Evolutionary conservation across 2,329 filamentous ascomycete species (phyloP).

Genomic region (Fusarium compactum): DNA sequence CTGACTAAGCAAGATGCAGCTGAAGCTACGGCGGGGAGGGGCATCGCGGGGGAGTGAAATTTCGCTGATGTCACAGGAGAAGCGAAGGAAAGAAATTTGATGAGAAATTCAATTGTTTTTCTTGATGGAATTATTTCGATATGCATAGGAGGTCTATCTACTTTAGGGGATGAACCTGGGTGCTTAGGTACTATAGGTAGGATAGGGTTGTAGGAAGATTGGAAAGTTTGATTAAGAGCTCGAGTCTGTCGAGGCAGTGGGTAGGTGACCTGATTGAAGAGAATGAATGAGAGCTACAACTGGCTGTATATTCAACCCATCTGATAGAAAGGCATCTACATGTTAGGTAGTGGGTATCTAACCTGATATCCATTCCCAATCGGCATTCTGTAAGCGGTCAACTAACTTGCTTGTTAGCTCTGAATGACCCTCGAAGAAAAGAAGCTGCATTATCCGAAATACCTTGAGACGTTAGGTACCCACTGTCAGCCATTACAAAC

Average conservation of each 20-base stretch:
- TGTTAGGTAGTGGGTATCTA: not conserved
- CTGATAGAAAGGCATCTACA: not conserved
- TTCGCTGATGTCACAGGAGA: slow-evolving; percentile 24
- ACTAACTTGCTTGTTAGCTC: not conserved
- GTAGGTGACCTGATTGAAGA: not conserved
- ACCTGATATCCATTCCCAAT: not conserved
- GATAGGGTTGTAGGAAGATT: not conserved
- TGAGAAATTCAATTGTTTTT: not conserved
- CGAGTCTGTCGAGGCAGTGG: not conserved
- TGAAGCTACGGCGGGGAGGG: slow-evolving; percentile 15
- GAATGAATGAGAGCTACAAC: not conserved
- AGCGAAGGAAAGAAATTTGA: slow-evolving; percentile 1
- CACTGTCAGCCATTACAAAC: not conserved
- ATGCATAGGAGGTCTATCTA: not conserved
- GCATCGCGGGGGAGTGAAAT: slow-evolving; percentile 17
- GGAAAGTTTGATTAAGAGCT: not conserved
- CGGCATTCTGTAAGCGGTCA: not conserved
- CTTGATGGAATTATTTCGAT: slow-evolving; percentile 12
- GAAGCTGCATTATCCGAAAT: not conserved
- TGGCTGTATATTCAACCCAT: not conserved
- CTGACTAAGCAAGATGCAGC: slow-evolving; percentile 40
- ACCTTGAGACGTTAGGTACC: not conserved
- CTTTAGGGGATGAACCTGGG: not conserved
- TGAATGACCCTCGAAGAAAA: not conserved
- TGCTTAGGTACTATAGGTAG: too few species aligned